Conservation (phyloP, 1,139 yeast species). For the Fermentozyma sake region DNA sequence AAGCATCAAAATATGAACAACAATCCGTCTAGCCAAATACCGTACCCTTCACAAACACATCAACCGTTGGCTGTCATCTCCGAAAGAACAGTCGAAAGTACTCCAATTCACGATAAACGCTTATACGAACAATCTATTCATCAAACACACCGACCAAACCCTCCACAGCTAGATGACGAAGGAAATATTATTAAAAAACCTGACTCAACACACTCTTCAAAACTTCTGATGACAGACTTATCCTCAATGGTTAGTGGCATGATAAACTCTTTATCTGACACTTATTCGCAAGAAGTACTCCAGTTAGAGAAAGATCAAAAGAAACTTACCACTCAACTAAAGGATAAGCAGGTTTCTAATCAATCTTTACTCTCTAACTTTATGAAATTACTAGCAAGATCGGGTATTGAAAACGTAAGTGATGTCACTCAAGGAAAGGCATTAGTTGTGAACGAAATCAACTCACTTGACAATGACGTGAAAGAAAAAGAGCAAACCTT, state of each 20-base stretch:
- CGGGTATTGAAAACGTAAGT: constrained; percentile 22
- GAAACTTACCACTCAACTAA: constrained; percentile 17
- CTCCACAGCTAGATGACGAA: constrained; percentile 31
- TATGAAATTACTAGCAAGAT: constrained; percentile 14
- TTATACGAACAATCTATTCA: constrained; percentile 4
- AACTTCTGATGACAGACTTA: constrained; percentile 29
- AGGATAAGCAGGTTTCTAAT: constrained; percentile 16
- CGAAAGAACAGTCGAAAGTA: constrained; percentile 32
- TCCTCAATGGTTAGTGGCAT: constrained; percentile 36
- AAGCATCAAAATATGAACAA: constrained; percentile 5
- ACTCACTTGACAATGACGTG: constrained; percentile 24
- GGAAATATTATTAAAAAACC: constrained; percentile 22
- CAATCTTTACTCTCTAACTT: constrained; percentile 13
- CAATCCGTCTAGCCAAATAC: constrained; percentile 9
- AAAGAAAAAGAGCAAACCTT: constrained; percentile 32
- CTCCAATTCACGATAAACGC: constrained; percentile 18
- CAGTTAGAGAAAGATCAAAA: constrained; percentile 17
- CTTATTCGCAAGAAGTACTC: constrained; percentile 27
- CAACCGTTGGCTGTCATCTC: constrained; percentile 38
- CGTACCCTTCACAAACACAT: too few relatives aligned
- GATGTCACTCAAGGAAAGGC: constrained; percentile 27
- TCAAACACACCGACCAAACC: constrained; percentile 24
- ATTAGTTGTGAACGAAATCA: constrained; percentile 18
- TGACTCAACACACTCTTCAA: constrained; percentile 5
- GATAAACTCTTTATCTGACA: constrained; percentile 42